Evolutionary conservation across 2,329 filamentous ascomycete species (phyloP), one percentile per base, ranked within the genome.

Genomic region (Ophiostoma novo-ulmi): DNA sequence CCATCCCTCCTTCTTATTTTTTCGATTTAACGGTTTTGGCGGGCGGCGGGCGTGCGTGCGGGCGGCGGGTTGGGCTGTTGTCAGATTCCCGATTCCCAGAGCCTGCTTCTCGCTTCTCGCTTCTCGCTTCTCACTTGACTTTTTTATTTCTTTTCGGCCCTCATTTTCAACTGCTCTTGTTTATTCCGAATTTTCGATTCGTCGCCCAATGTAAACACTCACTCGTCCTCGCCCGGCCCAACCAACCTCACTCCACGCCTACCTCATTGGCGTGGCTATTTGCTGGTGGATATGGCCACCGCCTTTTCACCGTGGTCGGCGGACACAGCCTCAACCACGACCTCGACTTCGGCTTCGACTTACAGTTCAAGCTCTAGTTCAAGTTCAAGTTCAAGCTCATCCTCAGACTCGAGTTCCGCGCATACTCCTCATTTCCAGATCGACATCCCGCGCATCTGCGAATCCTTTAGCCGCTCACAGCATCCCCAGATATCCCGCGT

Each of bases 401-500:
- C 52, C 44, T 48, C 44, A 20, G 44, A 48, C 58, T n/a, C 63
- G 20, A 20, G 36, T 41, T 20, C 63, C 17, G 58, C 26, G 58
- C 38, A 39, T 6, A 22, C 35, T 17, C 63, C 63, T 17, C 14
- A 11, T n/a, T 36, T 20, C 63, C 63, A 22, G 7, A 39, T 65
- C n/a, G 36, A 65, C 36, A 39, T 65, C 11, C 35, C 63, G 63
- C 63, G 63, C 63, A 65, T 65, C 36, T 65, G 63, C 36, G 63
- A 38, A 20, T 14, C 35, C 11, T 67, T 67, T 67, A 39, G 26
- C 4, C 65, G 39, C n/a, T 14, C 58, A 14, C 58, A 63, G 58
- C 36, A 48, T 11, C n/a, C 38, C 36, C 22, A 63, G 26, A 22
- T 67, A 13, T 31, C 36, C n/a, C 38, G 64, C 38, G 64, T 66